Percentiles rank a stretch among this genome's conserved stretches.
Conservation (phyloP, 371 early-diverging fungal species). For the Capillidium rhysosporum region DNA sequence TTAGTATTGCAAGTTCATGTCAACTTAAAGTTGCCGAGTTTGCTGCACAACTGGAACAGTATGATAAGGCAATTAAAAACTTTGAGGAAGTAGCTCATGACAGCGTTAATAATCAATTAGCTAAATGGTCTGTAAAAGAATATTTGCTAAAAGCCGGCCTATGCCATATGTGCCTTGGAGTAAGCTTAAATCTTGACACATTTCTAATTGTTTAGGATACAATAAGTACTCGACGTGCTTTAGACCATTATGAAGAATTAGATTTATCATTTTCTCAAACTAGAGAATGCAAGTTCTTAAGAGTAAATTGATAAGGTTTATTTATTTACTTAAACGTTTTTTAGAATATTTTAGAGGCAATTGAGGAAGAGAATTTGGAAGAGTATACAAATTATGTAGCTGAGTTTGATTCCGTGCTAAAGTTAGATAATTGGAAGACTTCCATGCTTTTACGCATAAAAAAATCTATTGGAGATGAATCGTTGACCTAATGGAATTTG, state of each 20-base stretch:
- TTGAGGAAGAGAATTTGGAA: conserved; percentile 57
- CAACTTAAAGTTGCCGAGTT: conserved; percentile 75
- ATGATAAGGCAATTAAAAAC: conserved; percentile 63
- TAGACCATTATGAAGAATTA: conserved; percentile 62
- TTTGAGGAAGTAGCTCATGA: conserved; percentile 70
- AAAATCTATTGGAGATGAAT: conserved; percentile 51
- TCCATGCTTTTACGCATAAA: conserved; percentile 71
- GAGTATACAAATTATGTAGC: conserved; percentile 57
- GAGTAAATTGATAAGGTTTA: conserved; percentile 16
- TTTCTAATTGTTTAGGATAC: conserved; percentile 34
- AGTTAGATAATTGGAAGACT: conserved; percentile 91
- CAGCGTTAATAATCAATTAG: conserved; percentile 67
- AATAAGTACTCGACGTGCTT: conserved; percentile 41
- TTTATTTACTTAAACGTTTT: background rate
- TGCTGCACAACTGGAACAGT: conserved; percentile 76
- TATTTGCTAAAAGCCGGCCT: conserved; percentile 87
- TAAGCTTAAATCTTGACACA: conserved; percentile 11
- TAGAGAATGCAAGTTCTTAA: conserved; percentile 65
- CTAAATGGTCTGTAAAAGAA: conserved; percentile 85
- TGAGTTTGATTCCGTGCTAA: conserved; percentile 67
- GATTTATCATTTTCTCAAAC: conserved; percentile 67
- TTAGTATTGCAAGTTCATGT: conserved; percentile 71
- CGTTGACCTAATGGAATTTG: conserved; percentile 13
- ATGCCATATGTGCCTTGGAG: conserved; percentile 55
- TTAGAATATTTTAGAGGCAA: conserved; percentile 44